Conservation (phyloP, 352 stramenopile species). For the Phytophthora syringae region DNA sequence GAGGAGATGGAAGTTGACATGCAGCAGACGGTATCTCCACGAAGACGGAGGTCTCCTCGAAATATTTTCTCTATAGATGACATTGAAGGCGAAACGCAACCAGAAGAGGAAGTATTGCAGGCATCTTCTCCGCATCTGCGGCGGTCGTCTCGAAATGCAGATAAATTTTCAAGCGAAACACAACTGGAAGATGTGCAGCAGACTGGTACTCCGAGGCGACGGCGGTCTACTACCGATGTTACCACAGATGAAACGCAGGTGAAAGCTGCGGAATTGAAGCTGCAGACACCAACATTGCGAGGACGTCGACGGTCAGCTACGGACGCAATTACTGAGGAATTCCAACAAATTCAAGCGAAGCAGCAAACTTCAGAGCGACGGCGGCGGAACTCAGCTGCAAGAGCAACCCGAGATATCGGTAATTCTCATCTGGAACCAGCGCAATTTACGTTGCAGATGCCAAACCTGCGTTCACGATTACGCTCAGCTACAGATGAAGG, state of each 20-base stretch:
- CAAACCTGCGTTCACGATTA: not conserved
- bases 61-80: not conserved
- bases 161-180: not conserved
- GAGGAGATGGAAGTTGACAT: not conserved
- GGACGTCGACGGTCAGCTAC: not conserved
- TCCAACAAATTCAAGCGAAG: not conserved
- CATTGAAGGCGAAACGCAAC: not conserved
- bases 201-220: not conserved
- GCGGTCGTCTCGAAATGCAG: not conserved
- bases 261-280: not conserved
- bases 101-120: not conserved
- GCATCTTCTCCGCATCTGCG: not conserved
- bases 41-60: conserved; percentile 1
- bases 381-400: not conserved
- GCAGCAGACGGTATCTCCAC: not conserved
- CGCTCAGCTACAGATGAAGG: not conserved
- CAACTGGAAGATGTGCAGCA: not conserved
- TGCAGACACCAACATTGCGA: not conserved
- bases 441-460: not conserved
- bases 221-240: not conserved
- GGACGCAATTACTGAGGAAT: not conserved
- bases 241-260: not conserved
- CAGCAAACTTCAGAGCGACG: not conserved
- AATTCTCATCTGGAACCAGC: not conserved
- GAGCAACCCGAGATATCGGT: not conserved